phyloP scores from a whole-genome alignment of 257 asterid species.

The Gardenia jasminoides region DNA sequence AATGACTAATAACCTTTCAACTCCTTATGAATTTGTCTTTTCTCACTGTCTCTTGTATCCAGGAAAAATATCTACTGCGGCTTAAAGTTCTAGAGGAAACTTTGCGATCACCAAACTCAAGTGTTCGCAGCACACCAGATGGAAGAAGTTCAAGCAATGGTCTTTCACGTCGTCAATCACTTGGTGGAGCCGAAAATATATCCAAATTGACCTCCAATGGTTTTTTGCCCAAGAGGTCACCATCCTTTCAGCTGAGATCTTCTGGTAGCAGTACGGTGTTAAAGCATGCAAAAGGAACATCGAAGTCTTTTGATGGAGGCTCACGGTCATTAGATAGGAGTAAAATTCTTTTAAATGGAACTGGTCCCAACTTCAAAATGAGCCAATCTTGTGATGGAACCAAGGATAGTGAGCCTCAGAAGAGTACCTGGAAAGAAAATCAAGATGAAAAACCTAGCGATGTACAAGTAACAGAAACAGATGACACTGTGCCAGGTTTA shows the following conservation, averaged over 20 bases:
- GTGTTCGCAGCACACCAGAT: slow-evolving; percentile 58
- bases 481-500: slow-evolving; percentile 79
- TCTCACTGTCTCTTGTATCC: slow-evolving; percentile 22
- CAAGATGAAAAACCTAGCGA: slow-evolving; percentile 65
- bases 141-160: slow-evolving; percentile 76
- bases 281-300: slow-evolving; percentile 97
- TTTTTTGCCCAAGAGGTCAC: slow-evolving; percentile 85
- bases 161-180: slow-evolving; percentile 82
- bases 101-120: slow-evolving; percentile 64
- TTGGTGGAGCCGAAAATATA: slow-evolving; percentile 87
- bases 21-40: background rate
- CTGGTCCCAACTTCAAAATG: slow-evolving; percentile 85
- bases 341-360: slow-evolving; percentile 75
- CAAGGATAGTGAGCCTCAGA: slow-evolving; percentile 59
- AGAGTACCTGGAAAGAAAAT: slow-evolving; percentile 59
- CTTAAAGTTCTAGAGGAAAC: slow-evolving; percentile 88
- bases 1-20: background rate
- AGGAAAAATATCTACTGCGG: slow-evolving; percentile 86
- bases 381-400: slow-evolving; percentile 92
- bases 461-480: slow-evolving; percentile 52
- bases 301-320: slow-evolving; percentile 97
- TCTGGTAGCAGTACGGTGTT: slow-evolving; percentile 83
- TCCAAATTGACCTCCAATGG: slow-evolving; percentile 81
- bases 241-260: slow-evolving; percentile 85
- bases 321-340: slow-evolving; percentile 82